Percentiles rank a stretch among this genome's conserved stretches.
Evolutionary conservation across 441 rosid genomes (phyloP).

Genomic region (Corymbia citriodora): DNA sequence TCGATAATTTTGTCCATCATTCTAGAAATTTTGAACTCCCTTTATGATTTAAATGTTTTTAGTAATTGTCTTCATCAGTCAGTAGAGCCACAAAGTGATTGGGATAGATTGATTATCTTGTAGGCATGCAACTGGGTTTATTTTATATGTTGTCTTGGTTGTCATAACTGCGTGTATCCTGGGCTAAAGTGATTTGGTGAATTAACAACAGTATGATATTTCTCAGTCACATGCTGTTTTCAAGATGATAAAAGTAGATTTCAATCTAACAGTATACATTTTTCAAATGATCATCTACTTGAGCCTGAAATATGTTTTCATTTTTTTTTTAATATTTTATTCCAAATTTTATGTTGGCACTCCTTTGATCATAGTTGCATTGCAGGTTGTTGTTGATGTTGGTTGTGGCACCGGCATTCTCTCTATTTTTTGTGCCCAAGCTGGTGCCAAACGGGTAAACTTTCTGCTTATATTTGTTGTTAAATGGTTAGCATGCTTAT

Average conservation of each 20-base stretch:
- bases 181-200: background rate
- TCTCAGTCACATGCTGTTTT: conserved; percentile 2
- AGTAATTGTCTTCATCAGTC: background rate
- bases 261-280: background rate
- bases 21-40: background rate
- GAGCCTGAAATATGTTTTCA: background rate
- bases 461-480: background rate
- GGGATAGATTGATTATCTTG: background rate
- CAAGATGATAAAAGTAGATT: background rate
- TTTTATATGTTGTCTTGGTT: background rate
- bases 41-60: background rate
- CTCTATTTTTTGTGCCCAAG: conserved; percentile 97
- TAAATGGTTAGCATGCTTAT: background rate
- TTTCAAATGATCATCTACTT: background rate
- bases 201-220: background rate
- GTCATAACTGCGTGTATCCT: background rate
- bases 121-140: background rate
- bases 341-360: background rate
- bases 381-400: conserved; percentile 94
- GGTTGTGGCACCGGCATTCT: conserved; percentile 99
- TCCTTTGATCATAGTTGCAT: background rate
- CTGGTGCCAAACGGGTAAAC: conserved; percentile 90
- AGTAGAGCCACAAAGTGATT: background rate
- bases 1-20: background rate
- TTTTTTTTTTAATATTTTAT: background rate